Percentiles rank a stretch among this genome's conserved stretches.
Conservation (phyloP, 148 eudicot species). For the Camellia granthamiana region DNA sequence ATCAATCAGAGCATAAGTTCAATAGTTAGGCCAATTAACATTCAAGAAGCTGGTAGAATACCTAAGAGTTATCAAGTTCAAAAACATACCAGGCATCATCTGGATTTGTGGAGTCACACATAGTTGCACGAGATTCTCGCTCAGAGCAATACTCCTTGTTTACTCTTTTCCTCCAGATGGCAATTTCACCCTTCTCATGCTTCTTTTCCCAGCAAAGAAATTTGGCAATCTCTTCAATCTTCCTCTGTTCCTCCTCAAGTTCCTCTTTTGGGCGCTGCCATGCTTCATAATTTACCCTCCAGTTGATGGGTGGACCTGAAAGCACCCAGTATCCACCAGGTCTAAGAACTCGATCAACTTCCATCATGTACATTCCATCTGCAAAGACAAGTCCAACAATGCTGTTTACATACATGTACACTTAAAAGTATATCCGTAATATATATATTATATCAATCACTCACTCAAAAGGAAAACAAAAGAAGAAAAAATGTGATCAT, state of each 20-base stretch:
- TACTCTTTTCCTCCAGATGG: conserved; percentile 51
- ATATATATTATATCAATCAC: neutral
- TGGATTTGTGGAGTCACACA: conserved; percentile 40
- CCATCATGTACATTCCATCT: conserved; percentile 62
- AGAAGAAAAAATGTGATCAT: neutral
- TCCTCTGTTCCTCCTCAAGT: conserved; percentile 47
- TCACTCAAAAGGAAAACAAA: neutral
- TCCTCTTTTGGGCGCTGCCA: conserved; percentile 55
- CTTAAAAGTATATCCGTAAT: neutral
- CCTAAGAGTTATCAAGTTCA: neutral
- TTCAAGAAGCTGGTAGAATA: neutral
- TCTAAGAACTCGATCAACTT: conserved; percentile 57
- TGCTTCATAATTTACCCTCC: conserved; percentile 42
- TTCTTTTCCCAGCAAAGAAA: conserved; percentile 64
- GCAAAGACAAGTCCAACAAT: conserved; percentile 8
- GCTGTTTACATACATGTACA: neutral
- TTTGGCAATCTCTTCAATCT: conserved; percentile 49
- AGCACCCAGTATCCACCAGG: conserved; percentile 61
- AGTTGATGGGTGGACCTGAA: conserved; percentile 56
- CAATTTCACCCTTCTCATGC: conserved; percentile 50
- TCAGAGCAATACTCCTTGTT: conserved; percentile 30
- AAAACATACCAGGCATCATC: conserved; percentile 45
- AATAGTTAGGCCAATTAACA: neutral
- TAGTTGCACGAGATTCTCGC: conserved; percentile 39
- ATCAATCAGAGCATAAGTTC: neutral